Evolutionary conservation across 441 rosid species (phyloP).

Genomic region (Adansonia gregorii): DNA sequence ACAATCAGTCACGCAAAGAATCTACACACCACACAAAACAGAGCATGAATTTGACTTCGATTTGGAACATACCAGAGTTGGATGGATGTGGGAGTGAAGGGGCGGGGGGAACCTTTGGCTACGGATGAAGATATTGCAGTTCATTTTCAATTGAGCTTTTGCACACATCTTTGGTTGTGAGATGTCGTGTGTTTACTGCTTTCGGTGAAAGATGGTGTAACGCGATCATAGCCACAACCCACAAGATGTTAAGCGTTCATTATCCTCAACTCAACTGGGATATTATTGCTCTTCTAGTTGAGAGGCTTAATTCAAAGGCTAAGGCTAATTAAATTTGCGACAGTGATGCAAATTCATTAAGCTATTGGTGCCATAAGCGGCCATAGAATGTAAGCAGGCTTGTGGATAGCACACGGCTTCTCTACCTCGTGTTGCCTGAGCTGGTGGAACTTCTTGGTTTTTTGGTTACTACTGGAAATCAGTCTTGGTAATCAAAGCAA

Average conservation of each 20-base stretch:
- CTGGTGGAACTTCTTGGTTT: background rate
- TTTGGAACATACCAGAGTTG: background rate
- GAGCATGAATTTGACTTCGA: conserved; percentile 9
- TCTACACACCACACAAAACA: conserved; percentile 1
- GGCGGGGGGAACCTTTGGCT: conserved; percentile 8
- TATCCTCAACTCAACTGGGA: background rate
- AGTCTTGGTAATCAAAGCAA: background rate
- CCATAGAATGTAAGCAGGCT: background rate
- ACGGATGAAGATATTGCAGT: conserved; percentile 2
- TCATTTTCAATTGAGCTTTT: background rate
- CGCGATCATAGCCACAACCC: background rate
- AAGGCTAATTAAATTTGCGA: background rate
- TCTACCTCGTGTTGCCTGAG: conserved; percentile 1
- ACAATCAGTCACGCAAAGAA: conserved; percentile 15
- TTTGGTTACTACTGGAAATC: background rate
- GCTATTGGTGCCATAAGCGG: background rate
- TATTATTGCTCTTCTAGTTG: conserved; percentile 1
- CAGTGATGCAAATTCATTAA: conserved; percentile 13
- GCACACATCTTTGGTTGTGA: background rate
- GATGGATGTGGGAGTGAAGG: background rate
- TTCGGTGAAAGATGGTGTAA: background rate
- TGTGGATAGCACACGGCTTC: conserved; percentile 33
- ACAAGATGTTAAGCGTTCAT: background rate
- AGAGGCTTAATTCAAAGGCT: too few relatives aligned
- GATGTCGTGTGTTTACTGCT: conserved; percentile 12